Conservation (phyloP, 495 filamentous ascomycete species). For the Astrothelium macrocarpum region DNA sequence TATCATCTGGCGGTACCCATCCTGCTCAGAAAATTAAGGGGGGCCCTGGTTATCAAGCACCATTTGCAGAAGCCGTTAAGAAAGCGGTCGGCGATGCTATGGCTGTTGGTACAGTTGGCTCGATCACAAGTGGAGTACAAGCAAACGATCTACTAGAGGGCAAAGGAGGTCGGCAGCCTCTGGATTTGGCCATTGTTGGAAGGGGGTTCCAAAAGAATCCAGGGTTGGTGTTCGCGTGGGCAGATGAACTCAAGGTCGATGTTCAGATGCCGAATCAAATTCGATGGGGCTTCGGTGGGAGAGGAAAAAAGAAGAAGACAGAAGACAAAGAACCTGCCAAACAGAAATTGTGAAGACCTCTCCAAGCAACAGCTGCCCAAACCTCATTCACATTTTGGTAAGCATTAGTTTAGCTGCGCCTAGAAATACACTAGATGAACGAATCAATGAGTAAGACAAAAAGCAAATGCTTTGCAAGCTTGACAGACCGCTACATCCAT, state of each 20-base stretch:
- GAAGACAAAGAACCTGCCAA: neutral
- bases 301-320: conserved; percentile 22
- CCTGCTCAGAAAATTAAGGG: conserved; percentile 47
- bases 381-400: neutral
- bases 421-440: neutral
- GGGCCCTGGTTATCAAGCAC: conserved; percentile 55
- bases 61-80: conserved; percentile 53
- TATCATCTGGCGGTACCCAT: conserved; percentile 53
- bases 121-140: conserved; percentile 46
- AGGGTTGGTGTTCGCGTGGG: conserved; percentile 56
- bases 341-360: neutral
- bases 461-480: no score
- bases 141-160: conserved; percentile 49
- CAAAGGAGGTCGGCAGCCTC: conserved; percentile 23
- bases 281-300: conserved; percentile 46
- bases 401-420: neutral
- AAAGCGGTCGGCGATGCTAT: conserved; percentile 52
- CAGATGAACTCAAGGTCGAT: conserved; percentile 54
- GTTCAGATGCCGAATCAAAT: conserved; percentile 60
- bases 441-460: neutral
- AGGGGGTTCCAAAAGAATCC: conserved; percentile 63
- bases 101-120: conserved; percentile 51
- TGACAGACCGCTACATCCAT: no score
- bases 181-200: conserved; percentile 54
- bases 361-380: neutral